Conservation (phyloP, 2,329 filamentous ascomycete genomes). For the Fusarium sp. region DNA sequence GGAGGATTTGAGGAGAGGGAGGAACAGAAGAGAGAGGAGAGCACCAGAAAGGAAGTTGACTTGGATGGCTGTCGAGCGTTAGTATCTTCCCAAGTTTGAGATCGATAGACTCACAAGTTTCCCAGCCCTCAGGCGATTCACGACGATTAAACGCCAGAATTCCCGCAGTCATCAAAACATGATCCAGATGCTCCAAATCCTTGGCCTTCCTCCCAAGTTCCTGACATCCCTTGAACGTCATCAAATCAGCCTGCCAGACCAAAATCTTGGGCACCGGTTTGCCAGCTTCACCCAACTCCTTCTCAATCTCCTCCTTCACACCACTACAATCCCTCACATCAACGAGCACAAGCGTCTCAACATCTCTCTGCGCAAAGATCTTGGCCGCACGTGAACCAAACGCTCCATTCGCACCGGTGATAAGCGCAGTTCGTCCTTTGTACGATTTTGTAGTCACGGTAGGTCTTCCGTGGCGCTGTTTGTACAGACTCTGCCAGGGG, state of each 20-base stretch:
- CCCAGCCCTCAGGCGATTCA: conserved; percentile 54
- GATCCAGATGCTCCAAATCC: conserved; percentile 48
- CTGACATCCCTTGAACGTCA: conserved; percentile 52
- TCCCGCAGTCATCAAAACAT: conserved; percentile 53
- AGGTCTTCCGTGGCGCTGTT: conserved; percentile 50
- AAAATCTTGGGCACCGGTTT: conserved; percentile 49
- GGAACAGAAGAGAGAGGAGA: conserved; percentile 49
- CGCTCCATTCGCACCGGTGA: conserved; percentile 53
- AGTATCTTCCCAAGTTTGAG: rapidly evolving
- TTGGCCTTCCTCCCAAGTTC: conserved; percentile 47
- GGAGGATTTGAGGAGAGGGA: conserved; percentile 50
- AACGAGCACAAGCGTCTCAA: conserved; percentile 52
- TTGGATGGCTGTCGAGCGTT: conserved; percentile 46
- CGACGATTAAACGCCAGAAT: conserved; percentile 52
- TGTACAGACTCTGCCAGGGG: conserved; percentile 49
- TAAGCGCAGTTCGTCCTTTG: conserved; percentile 51
- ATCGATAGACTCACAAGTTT: conserved; percentile 47
- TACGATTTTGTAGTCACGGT: conserved; percentile 52
- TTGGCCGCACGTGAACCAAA: conserved; percentile 53
- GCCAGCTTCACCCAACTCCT: conserved; percentile 41
- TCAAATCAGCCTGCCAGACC: conserved; percentile 53
- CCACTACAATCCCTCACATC: conserved; percentile 50
- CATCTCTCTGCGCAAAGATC: conserved; percentile 50
- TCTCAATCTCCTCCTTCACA: conserved; percentile 51
- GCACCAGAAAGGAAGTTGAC: conserved; percentile 54